Conservation (phyloP, 73 alveolate species). For the Paramecium biaurelia region DNA sequence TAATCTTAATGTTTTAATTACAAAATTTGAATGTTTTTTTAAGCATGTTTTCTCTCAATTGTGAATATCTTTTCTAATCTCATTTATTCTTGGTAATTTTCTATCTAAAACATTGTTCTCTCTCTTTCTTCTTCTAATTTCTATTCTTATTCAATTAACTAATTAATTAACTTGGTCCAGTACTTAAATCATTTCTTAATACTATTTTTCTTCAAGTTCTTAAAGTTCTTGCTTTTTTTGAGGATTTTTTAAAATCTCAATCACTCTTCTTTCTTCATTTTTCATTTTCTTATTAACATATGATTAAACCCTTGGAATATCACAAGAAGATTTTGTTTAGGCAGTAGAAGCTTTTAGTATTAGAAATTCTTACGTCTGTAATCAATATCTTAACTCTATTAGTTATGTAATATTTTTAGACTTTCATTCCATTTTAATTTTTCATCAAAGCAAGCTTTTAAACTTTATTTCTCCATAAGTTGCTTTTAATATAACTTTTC, state of each 20-base stretch:
- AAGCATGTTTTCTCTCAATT: background rate
- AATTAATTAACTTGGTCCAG: background rate
- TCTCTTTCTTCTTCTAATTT: conserved; percentile 6
- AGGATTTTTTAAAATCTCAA: background rate
- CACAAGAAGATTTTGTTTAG: background rate
- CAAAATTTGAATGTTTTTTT: background rate
- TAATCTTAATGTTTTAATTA: background rate
- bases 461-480: background rate
- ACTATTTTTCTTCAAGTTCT: background rate
- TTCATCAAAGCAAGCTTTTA: background rate
- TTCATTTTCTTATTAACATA: background rate
- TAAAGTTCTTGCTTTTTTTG: background rate
- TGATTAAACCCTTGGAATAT: background rate
- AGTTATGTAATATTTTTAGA: background rate
- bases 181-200: background rate
- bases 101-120: background rate
- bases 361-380: background rate
- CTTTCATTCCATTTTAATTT: background rate
- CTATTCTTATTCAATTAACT: conserved; percentile 2
- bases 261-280: background rate
- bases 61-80: background rate
- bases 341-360: background rate
- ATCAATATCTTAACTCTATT: background rate
- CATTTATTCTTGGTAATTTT: background rate
- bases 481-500: background rate